Evolutionary conservation across 2,329 filamentous ascomycete species (phyloP).

Genomic region (Ceratocystis eucalypticola): DNA sequence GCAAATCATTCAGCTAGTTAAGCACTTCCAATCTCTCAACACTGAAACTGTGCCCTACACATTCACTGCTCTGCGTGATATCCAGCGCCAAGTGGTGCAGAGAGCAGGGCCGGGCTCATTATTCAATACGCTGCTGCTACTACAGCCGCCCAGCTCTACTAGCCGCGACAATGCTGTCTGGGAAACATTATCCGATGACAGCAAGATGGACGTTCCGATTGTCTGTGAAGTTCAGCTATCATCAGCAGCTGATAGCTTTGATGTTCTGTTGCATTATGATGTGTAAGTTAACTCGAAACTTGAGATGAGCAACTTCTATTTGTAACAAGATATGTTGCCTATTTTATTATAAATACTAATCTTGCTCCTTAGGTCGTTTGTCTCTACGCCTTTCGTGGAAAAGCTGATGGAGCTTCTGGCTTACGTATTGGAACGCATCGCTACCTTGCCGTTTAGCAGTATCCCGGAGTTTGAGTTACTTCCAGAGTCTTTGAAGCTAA

Average conservation of each 20-base stretch:
- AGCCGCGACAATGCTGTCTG: constrained; percentile 42
- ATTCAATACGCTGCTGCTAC: constrained; percentile 68
- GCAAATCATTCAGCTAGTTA: constrained; percentile 37
- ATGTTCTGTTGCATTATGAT: constrained; percentile 50
- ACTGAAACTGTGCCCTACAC: constrained; percentile 52
- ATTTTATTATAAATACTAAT: not conserved
- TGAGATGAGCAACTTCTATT: too few relatives aligned
- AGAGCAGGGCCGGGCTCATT: constrained; percentile 35
- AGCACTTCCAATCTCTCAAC: constrained; percentile 48
- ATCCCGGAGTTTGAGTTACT: not conserved
- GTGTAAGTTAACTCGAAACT: constrained; percentile 26
- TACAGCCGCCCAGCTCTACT: constrained; percentile 50
- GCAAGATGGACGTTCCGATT: constrained; percentile 60
- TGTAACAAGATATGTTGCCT: not conserved
- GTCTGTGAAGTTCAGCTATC: constrained; percentile 60
- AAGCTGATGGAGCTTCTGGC: not conserved
- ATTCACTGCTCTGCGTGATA: constrained; percentile 57
- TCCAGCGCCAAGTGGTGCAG: constrained; percentile 42
- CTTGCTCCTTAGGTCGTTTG: not conserved
- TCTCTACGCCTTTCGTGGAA: not conserved
- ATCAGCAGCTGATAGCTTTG: constrained; percentile 36
- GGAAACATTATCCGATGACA: constrained; percentile 42
- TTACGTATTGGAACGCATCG: not conserved
- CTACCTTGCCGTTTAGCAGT: not conserved
- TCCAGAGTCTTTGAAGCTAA: not conserved